Evolutionary conservation across 2,329 filamentous ascomycete genomes (phyloP).

Genomic region (Fusarium staphyleae): DNA sequence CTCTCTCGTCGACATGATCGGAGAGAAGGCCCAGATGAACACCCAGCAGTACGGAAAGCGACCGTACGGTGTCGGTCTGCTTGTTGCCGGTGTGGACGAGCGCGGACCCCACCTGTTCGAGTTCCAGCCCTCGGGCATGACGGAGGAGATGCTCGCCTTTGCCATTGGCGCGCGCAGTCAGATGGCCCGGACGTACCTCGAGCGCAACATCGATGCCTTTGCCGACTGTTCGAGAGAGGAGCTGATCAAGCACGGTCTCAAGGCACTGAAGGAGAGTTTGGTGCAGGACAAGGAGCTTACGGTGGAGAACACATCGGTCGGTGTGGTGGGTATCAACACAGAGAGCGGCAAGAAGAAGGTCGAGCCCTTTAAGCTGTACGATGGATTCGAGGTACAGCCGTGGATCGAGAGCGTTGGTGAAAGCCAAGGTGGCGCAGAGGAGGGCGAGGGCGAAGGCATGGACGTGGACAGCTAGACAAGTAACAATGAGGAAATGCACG

Average conservation of each 20-base stretch:
- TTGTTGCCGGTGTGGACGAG: slow-evolving; percentile 94
- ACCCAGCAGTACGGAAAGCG: slow-evolving; percentile 97
- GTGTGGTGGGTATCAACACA: slow-evolving; percentile 73
- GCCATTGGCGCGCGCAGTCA: slow-evolving; percentile 95
- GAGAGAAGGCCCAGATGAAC: slow-evolving; percentile 95
- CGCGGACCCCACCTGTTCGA: slow-evolving; percentile 95
- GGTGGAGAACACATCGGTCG: slow-evolving; percentile 94
- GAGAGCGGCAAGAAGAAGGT: slow-evolving; percentile 60
- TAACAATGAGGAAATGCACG: slow-evolving; percentile 25
- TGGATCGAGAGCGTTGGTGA: slow-evolving; percentile 81
- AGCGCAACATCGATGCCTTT: slow-evolving; percentile 89
- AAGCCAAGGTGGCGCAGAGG: slow-evolving; percentile 52
- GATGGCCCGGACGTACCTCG: slow-evolving; percentile 97
- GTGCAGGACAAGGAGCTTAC: slow-evolving; percentile 98
- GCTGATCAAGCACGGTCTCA: slow-evolving; percentile 87
- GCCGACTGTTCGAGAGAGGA: slow-evolving; percentile 79
- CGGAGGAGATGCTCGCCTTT: slow-evolving; percentile 95
- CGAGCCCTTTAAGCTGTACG: slow-evolving; percentile 89
- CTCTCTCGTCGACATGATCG: slow-evolving; percentile 89
- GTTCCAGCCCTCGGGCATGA: slow-evolving; percentile 96
- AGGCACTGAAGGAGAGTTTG: slow-evolving; percentile 92
- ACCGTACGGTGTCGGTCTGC: slow-evolving; percentile 91
- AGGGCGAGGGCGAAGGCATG: slow-evolving; percentile 45
- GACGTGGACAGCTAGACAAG: slow-evolving; percentile 47
- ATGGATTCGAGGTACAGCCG: slow-evolving; percentile 84